Conservation (phyloP, 257 asterid species). For the Ilex aquifolium region DNA sequence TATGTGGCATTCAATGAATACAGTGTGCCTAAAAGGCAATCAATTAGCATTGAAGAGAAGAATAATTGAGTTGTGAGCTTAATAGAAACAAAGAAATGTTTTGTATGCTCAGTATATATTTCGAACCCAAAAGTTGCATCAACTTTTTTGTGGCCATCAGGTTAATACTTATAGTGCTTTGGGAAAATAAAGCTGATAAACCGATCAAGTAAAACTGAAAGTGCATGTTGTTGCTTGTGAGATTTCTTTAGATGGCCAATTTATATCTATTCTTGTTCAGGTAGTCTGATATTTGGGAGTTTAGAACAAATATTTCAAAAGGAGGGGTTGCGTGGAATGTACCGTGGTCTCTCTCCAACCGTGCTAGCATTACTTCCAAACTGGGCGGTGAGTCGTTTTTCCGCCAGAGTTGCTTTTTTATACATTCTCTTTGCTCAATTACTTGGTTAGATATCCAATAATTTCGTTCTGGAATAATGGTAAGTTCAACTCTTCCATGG, state of each 20-base stretch:
- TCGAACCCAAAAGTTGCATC: too few species aligned
- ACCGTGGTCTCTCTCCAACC: slow-evolving; percentile 92
- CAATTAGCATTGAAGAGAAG: too few species aligned
- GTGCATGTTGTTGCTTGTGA: neutral
- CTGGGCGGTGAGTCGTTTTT: slow-evolving; percentile 70
- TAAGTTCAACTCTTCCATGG: too few species aligned
- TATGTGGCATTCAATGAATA: too few species aligned
- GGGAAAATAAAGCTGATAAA: neutral
- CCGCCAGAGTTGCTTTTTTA: neutral
- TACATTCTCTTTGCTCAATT: neutral
- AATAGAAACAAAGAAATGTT: too few species aligned
- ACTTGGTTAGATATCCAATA: neutral
- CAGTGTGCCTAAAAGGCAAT: too few species aligned
- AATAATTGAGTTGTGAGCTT: too few species aligned
- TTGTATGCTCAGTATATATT: too few species aligned
- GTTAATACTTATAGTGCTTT: too few species aligned
- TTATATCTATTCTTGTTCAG: slow-evolving; percentile 36
- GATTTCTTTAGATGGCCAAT: neutral
- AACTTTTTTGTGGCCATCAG: too few species aligned
- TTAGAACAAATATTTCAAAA: slow-evolving; percentile 70
- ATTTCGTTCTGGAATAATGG: too few species aligned
- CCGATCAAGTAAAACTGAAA: neutral
- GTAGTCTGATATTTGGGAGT: slow-evolving; percentile 82
- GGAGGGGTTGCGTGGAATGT: slow-evolving; percentile 93
- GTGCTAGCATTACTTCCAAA: slow-evolving; percentile 88